These are phyloP conservation scores for Pulveroboletus sp. DNA, from an alignment of 768 basidiomycete genomes.

Conservation along the genomic window DNA sequence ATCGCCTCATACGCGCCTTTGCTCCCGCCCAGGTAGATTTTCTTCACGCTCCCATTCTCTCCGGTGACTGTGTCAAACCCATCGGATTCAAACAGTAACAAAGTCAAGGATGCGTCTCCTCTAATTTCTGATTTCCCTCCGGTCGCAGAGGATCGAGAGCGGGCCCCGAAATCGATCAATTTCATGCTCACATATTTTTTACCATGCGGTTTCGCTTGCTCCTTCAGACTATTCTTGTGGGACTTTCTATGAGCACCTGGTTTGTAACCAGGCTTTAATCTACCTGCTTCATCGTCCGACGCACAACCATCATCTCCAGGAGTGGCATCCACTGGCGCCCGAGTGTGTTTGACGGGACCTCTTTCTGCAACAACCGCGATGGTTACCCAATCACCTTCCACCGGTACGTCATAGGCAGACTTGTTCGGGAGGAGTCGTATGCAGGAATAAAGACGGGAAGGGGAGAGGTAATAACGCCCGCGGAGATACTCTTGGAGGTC, in stretches of 20 bases:
- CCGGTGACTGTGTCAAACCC: slow-evolving; percentile 50
- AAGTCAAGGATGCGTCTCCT: slow-evolving; percentile 79
- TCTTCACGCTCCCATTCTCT: slow-evolving; percentile 50
- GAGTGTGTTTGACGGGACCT: slow-evolving; percentile 68
- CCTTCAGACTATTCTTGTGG: slow-evolving; percentile 8
- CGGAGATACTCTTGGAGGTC: slow-evolving; percentile 75
- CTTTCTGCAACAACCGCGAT: slow-evolving; percentile 94
- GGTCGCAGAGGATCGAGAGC: slow-evolving; percentile 49
- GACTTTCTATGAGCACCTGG: slow-evolving; percentile 9
- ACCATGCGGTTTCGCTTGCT: slow-evolving; percentile 43
- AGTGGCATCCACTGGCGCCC: slow-evolving; percentile 53
- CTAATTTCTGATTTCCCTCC: slow-evolving; percentile 55
- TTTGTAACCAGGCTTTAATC: neutral
- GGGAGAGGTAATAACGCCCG: slow-evolving; percentile 83
- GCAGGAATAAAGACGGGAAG: slow-evolving; percentile 84
- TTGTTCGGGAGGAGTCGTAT: slow-evolving; percentile 73
- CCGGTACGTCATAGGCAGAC: slow-evolving; percentile 85
- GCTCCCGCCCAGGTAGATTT: slow-evolving; percentile 82
- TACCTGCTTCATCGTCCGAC: slow-evolving; percentile 26
- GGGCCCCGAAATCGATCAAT: slow-evolving; percentile 74
- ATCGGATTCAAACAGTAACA: slow-evolving; percentile 89
- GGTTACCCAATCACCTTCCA: slow-evolving; percentile 91
- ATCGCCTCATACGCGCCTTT: slow-evolving; percentile 88
- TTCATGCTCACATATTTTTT: slow-evolving; percentile 86
- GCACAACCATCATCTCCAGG: slow-evolving; percentile 42